Evolutionary conservation across 176 grass and related monocot species (phyloP).

Genomic region (Tuctoria greenei): DNA sequence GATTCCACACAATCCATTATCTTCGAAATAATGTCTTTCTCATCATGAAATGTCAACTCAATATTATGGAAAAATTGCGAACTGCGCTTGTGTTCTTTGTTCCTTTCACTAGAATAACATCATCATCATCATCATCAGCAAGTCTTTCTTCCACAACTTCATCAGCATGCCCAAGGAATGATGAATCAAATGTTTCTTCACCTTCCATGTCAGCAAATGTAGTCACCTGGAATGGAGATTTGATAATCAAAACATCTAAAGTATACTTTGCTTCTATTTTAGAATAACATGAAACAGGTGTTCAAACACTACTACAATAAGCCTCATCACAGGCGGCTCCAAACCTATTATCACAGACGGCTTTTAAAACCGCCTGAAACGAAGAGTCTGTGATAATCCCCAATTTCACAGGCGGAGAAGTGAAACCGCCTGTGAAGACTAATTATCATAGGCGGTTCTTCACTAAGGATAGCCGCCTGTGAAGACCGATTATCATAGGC

Average conservation of each 20-base stretch:
- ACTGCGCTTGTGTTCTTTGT: slow-evolving; percentile 85
- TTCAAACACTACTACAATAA: too few species aligned
- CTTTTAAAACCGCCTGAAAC: too few species aligned
- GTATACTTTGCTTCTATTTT: not conserved
- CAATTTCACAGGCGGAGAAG: too few species aligned
- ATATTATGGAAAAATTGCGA: slow-evolving; percentile 34
- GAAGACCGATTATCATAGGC: too few species aligned
- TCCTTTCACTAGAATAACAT: slow-evolving; percentile 88
- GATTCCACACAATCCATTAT: not conserved
- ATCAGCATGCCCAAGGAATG: slow-evolving; percentile 75
- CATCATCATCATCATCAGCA: slow-evolving; percentile 85
- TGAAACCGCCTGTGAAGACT: too few species aligned
- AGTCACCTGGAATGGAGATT: slow-evolving; percentile 48
- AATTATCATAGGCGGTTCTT: too few species aligned
- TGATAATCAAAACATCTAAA: not conserved
- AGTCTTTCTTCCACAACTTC: slow-evolving; percentile 89
- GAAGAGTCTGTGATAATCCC: too few species aligned
- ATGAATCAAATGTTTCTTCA: slow-evolving; percentile 89
- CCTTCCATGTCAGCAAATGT: slow-evolving; percentile 99
- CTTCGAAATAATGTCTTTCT: not conserved
- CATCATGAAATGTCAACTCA: not conserved
- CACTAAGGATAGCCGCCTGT: too few species aligned
- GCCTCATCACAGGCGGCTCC: too few species aligned
- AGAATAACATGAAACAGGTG: not conserved
- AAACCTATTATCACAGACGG: too few species aligned